A percentile compares a stretch with the other conserved stretches of the same genome.
phyloP scores from a whole-genome alignment of 1,284 basidiomycete species.

The Hymenochaete sp. region DNA sequence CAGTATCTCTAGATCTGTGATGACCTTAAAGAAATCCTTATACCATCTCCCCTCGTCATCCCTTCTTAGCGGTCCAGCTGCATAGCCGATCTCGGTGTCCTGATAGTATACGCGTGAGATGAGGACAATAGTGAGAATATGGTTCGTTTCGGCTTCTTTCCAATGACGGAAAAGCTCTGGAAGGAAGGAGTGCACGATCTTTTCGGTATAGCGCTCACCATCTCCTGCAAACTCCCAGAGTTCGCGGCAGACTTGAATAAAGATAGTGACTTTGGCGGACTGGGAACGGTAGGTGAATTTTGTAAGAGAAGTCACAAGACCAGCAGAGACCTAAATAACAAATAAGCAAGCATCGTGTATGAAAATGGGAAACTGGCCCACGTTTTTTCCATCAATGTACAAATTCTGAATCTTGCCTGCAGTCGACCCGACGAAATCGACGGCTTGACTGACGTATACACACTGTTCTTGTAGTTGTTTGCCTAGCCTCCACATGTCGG shows the following conservation, averaged over 20 bases:
- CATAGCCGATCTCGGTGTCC: slow-evolving; percentile 69
- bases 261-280: slow-evolving; percentile 86
- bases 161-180: slow-evolving; percentile 79
- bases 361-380: slow-evolving; percentile 24
- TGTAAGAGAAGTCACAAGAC: slow-evolving; percentile 74
- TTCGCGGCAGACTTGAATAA: slow-evolving; percentile 93
- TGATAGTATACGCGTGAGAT: slow-evolving; percentile 95
- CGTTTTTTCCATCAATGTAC: slow-evolving; percentile 58
- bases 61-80: slow-evolving; percentile 62
- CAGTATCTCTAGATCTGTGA: slow-evolving; percentile 86
- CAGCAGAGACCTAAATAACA: slow-evolving; percentile 59
- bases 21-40: slow-evolving; percentile 95
- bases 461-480: slow-evolving; percentile 50
- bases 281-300: slow-evolving; percentile 87
- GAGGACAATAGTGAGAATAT: slow-evolving; percentile 90
- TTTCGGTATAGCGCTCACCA: slow-evolving; percentile 93
- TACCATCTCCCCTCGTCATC: slow-evolving; percentile 76
- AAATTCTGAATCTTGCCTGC: slow-evolving; percentile 74
- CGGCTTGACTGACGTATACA: slow-evolving; percentile 60
- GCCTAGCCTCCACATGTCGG: slow-evolving; percentile 87
- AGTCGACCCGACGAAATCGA: slow-evolving; percentile 70
- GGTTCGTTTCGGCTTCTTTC: slow-evolving; percentile 79
- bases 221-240: slow-evolving; percentile 98
- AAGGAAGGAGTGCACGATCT: slow-evolving; percentile 89
- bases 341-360: slow-evolving; percentile 9